Conservation (phyloP, 2,329 filamentous ascomycete species). For the Phialophora tarda region DNA sequence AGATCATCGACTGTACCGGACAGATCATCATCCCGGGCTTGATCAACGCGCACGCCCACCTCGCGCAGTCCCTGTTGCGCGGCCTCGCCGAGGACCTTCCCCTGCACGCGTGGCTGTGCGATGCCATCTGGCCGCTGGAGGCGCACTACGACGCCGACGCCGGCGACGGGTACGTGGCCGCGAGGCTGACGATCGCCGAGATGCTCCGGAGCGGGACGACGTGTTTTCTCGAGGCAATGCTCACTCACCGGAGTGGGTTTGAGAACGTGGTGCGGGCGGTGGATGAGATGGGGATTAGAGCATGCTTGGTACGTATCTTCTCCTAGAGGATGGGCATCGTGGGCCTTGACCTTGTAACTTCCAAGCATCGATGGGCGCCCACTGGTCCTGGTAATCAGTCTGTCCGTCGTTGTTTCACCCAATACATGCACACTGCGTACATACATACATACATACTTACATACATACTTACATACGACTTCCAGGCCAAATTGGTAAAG, state of each 20-base stretch:
- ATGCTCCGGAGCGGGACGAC: constrained; percentile 49
- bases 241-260: constrained; percentile 42
- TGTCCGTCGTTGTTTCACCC: too few species aligned
- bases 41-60: constrained; percentile 47
- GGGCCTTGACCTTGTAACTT: too few species aligned
- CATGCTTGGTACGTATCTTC: constrained; percentile 39
- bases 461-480: not conserved
- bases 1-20: constrained; percentile 41
- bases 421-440: too few species aligned
- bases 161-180: constrained; percentile 46
- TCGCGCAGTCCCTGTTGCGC: constrained; percentile 46
- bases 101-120: constrained; percentile 43
- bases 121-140: constrained; percentile 47
- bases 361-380: too few species aligned
- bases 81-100: constrained; percentile 43
- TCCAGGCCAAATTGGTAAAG: constrained; percentile 33
- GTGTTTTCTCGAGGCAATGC: constrained; percentile 48
- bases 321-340: not conserved
- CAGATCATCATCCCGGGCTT: constrained; percentile 47
- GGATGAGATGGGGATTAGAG: constrained; percentile 45
- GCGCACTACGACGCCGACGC: constrained; percentile 44
- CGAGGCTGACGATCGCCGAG: constrained; percentile 45
- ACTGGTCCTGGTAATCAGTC: too few species aligned
- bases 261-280: constrained; percentile 43
- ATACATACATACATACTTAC: not conserved